Percentiles rank a stretch among this genome's conserved stretches.
These are phyloP conservation scores for Botryosphaeria agaves DNA, from an alignment of 2,329 filamentous ascomycete species.

Conservation along the genomic window DNA sequence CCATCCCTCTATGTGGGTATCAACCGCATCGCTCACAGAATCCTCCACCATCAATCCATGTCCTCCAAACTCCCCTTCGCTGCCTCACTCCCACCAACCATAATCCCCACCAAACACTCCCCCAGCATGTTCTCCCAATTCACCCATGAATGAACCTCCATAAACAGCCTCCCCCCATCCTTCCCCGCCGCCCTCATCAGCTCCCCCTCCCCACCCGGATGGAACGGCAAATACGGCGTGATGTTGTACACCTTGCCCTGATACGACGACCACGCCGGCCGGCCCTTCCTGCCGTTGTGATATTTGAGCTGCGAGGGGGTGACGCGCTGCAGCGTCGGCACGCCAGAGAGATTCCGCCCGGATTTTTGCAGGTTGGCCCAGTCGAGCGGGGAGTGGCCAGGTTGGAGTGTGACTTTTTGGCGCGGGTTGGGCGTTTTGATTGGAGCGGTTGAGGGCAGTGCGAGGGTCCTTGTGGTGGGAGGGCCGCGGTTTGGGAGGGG, in stretches of 20 bases:
- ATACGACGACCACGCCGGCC: constrained; percentile 79
- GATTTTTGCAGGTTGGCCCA: constrained; percentile 78
- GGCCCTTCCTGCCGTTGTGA: constrained; percentile 68
- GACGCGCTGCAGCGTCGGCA: constrained; percentile 47
- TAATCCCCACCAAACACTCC: constrained; percentile 42
- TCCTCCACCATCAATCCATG: constrained; percentile 33
- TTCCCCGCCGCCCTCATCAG: constrained; percentile 63
- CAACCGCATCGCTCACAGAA: neutral
- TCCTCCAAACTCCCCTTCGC: constrained; percentile 29
- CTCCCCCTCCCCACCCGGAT: constrained; percentile 72
- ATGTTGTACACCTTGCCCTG: constrained; percentile 91
- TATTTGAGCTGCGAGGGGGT: constrained; percentile 63
- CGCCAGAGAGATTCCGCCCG: constrained; percentile 31
- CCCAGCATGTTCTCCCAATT: constrained; percentile 51
- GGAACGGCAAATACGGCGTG: constrained; percentile 73
- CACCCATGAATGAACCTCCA: constrained; percentile 49
- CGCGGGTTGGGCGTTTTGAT: constrained; percentile 23
- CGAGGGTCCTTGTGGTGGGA: constrained; percentile 16
- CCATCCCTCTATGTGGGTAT: neutral
- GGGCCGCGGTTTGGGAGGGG: constrained; percentile 30
- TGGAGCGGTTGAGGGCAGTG: constrained; percentile 12
- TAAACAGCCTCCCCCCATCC: constrained; percentile 46
- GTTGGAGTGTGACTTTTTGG: constrained; percentile 62
- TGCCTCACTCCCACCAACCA: constrained; percentile 24
- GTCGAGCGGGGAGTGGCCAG: constrained; percentile 86